Evolutionary conservation across 768 basidiomycete species (phyloP).

Genomic region (Russula compacta): DNA sequence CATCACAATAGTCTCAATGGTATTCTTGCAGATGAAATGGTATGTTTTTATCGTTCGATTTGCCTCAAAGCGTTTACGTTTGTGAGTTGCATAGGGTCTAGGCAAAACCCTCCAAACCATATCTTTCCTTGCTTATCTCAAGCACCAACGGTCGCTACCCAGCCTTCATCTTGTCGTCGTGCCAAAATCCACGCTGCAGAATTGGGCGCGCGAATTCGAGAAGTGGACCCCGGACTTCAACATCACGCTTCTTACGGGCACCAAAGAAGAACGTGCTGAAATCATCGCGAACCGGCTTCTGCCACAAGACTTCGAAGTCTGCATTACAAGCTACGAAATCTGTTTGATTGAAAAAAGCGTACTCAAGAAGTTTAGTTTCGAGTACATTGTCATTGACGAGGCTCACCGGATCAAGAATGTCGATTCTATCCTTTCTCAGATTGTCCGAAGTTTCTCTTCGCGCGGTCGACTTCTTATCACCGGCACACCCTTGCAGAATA

Average conservation of each 20-base stretch:
- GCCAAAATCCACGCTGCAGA: slow-evolving; percentile 97
- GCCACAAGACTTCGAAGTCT: slow-evolving; percentile 84
- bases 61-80: slow-evolving; percentile 6
- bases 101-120: slow-evolving; percentile 99
- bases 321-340: slow-evolving; percentile 95
- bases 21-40: slow-evolving; percentile 97
- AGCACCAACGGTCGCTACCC: slow-evolving; percentile 60
- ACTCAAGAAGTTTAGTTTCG: slow-evolving; percentile 91
- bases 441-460: slow-evolving; percentile 83
- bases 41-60: slow-evolving; percentile 21
- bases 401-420: slow-evolving; percentile 99
- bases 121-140: slow-evolving; percentile 92
- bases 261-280: slow-evolving; percentile 81
- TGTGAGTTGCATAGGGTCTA: slow-evolving; percentile 52
- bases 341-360: slow-evolving; percentile 91
- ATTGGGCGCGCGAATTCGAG: slow-evolving; percentile 91
- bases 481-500: slow-evolving; percentile 95
- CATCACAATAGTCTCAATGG: slow-evolving; percentile 96
- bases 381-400: slow-evolving; percentile 98
- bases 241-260: slow-evolving; percentile 72
- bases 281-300: slow-evolving; percentile 73
- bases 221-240: slow-evolving; percentile 88
- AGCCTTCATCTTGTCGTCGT: slow-evolving; percentile 96
- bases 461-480: slow-evolving; percentile 91
- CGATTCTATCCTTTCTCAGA: slow-evolving; percentile 89